Conservation (phyloP, 164 flowering plant genomes). For the Santalum album region DNA sequence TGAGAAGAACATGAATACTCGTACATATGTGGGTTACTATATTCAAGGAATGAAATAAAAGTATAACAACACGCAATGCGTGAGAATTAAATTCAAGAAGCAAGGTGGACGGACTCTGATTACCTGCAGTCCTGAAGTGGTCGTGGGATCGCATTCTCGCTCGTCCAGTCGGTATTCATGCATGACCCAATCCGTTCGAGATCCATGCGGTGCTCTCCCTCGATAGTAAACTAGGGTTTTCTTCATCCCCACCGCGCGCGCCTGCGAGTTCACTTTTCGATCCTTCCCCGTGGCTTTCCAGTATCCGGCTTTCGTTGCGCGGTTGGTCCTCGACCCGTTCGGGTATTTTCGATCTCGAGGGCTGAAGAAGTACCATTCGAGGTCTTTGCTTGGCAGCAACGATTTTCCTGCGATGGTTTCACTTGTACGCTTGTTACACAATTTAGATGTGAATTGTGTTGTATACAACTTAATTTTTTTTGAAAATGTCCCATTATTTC, state of each 20-base stretch:
- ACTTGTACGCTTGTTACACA: too few species aligned
- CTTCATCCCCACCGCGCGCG: slow-evolving; percentile 79
- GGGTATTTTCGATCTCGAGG: slow-evolving; percentile 94
- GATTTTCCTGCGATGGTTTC: slow-evolving; percentile 54
- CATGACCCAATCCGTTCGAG: slow-evolving; percentile 88
- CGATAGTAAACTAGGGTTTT: slow-evolving; percentile 88
- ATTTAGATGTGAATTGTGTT: too few species aligned
- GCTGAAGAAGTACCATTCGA: slow-evolving; percentile 93
- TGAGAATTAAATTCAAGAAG: background rate
- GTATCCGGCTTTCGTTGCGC: slow-evolving; percentile 90
- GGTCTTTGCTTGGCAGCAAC: slow-evolving; percentile 84
- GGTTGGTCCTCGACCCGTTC: slow-evolving; percentile 88
- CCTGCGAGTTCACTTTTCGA: slow-evolving; percentile 65
- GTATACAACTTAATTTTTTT: too few species aligned
- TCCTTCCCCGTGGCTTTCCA: slow-evolving; percentile 99
- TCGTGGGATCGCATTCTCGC: slow-evolving; percentile 51
- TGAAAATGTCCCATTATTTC: too few species aligned
- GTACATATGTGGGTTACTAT: too few species aligned
- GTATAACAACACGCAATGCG: background rate
- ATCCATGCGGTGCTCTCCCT: slow-evolving; percentile 92
- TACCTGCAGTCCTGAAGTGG: slow-evolving; percentile 63
- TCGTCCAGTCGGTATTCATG: slow-evolving; percentile 93
- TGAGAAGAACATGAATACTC: too few species aligned
- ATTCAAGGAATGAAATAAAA: background rate
- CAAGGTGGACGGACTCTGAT: background rate